Conservation (phyloP, 176 grass and related monocot genomes). For the Hordeum marinum region DNA sequence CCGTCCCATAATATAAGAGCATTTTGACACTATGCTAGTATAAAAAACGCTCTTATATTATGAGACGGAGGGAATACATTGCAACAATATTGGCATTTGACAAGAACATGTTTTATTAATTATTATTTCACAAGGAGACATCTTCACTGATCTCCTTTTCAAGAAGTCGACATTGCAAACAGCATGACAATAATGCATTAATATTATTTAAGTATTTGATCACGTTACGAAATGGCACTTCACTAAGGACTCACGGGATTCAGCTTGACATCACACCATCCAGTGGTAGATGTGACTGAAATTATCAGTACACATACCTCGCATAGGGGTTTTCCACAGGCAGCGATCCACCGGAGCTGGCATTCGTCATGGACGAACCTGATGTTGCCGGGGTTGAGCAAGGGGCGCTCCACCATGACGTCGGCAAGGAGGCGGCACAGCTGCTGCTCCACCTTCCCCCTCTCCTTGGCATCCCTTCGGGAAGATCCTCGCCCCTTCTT, state of each 20-base stretch:
- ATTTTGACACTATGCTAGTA: too few species aligned
- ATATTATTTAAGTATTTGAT: background rate
- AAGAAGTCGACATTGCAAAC: too few species aligned
- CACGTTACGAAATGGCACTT: background rate
- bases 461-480: too few species aligned
- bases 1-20: too few species aligned
- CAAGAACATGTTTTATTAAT: too few species aligned
- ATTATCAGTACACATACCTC: background rate
- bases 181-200: background rate
- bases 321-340: background rate
- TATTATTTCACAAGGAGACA: too few species aligned
- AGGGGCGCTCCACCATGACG: too few species aligned
- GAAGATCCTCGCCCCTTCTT: too few species aligned
- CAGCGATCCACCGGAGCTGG: conserved; percentile 34
- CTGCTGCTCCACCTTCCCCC: background rate
- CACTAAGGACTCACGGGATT: background rate
- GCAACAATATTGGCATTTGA: background rate
- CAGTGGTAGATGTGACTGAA: background rate
- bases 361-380: conserved; percentile 44
- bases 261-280: background rate
- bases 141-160: too few species aligned
- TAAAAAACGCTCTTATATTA: too few species aligned
- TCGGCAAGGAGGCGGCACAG: conserved; percentile 40
- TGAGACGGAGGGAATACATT: too few species aligned
- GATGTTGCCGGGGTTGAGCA: too few species aligned